Base-by-base conservation (phyloP, 129 eudicot genomes). In the Pulicaria dysenterica region DNA sequence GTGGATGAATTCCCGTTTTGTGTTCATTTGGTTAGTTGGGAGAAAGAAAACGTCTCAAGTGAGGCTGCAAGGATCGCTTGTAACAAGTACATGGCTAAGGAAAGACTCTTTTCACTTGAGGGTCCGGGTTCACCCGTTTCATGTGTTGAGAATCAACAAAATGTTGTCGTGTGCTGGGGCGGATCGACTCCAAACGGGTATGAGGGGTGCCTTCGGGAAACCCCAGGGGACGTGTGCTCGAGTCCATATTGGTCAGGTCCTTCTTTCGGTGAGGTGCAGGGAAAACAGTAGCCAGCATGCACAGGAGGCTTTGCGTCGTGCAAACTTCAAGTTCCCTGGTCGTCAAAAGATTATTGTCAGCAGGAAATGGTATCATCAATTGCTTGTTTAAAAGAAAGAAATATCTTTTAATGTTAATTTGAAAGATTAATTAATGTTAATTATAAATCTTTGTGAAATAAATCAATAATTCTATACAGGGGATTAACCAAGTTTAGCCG, bases 141-240 rank as follows among this genome's bases (percentile, higher is more conserved):
- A 85, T 72, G 86, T 85, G 6, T 59, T 85, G 34, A 76, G 84
- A 49, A 85, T 85, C 69, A 85, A 85, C 46, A 85, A 82, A 61
- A 85, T 85, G 90, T 69, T 83, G 57, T 85, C 87, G 2, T 86
- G 91, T 77, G 91, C 91, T 36, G 91, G 87, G 7, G 91, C 87
- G 6, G 87, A 86, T 80, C 54, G 91, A 77, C 91, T 83, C 75
- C 91, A 80, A 15, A 86, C 91, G 1, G 91, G 88, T 19, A 86
- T 86, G 91, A 70, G 83, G 57, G 87, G 91, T 4, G 91, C 91
- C 2, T 86, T 85, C 14, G 87, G 90, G n/a, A 85, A 85, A 54
- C 90, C 90, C 0, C 69, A n/a, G 34, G 87, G 91, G 43, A 69
- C 73, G 1, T 86, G 91, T 77, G 87, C 90, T 8, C 80, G 87